These are phyloP conservation scores for Heliamphora exappendiculata DNA, from an alignment of 148 eudicot genomes.

Conservation along the genomic window DNA sequence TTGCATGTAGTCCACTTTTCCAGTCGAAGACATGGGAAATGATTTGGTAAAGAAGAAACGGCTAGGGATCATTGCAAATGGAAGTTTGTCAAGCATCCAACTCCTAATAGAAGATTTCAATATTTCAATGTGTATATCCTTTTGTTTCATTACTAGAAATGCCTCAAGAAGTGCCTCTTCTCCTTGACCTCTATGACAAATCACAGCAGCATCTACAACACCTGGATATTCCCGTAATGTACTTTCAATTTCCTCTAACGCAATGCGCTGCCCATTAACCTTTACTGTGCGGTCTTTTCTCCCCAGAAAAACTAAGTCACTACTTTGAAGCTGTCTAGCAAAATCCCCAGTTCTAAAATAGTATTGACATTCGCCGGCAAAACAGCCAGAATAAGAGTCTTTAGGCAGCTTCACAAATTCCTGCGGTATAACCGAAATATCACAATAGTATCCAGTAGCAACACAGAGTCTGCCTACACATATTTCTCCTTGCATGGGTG, in stretches of 20 bases:
- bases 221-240: conserved; percentile 49
- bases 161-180: conserved; percentile 58
- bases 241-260: conserved; percentile 76
- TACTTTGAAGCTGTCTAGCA: conserved; percentile 56
- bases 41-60: conserved; percentile 36
- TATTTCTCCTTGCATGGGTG: conserved; percentile 61
- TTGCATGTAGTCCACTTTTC: conserved; percentile 61
- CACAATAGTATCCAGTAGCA: conserved; percentile 56
- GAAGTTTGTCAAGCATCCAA: conserved; percentile 66
- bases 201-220: conserved; percentile 68
- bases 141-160: conserved; percentile 39
- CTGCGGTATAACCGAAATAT: conserved; percentile 26
- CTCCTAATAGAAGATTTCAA: conserved; percentile 39
- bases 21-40: conserved; percentile 63
- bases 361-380: conserved; percentile 17
- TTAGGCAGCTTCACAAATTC: conserved; percentile 31
- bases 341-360: conserved; percentile 82
- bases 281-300: conserved; percentile 79
- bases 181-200: conserved; percentile 34
- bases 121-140: conserved; percentile 16
- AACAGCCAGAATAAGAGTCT: conserved; percentile 19
- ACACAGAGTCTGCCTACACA: conserved; percentile 63
- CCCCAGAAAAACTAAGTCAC: conserved; percentile 71
- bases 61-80: conserved; percentile 62
- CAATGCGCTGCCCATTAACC: conserved; percentile 81